Conservation (phyloP, 805 yeast species). For the Torulaspora gathmanii region DNA sequence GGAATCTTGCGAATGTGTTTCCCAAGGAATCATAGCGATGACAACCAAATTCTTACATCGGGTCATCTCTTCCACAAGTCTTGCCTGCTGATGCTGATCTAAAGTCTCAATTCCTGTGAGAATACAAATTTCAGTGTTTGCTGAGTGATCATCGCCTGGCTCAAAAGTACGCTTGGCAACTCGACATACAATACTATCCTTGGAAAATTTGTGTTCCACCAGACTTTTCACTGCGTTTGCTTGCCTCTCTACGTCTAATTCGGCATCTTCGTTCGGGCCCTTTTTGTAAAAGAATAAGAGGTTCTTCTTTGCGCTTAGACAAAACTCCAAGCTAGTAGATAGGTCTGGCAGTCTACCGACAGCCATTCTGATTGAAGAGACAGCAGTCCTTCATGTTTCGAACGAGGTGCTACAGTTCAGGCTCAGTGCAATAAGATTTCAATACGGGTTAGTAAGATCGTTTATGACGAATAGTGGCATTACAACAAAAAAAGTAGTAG, state of each 20-base stretch:
- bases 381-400: background rate
- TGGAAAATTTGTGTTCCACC: constrained; percentile 9
- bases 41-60: constrained; percentile 3
- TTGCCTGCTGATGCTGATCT: constrained; percentile 12
- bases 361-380: constrained; percentile 1
- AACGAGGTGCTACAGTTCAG: background rate
- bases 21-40: constrained; percentile 15
- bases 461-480: background rate
- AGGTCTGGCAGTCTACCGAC: constrained; percentile 18
- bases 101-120: constrained; percentile 21
- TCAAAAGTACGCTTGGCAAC: constrained; percentile 3
- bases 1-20: background rate
- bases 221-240: constrained; percentile 10
- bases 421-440: background rate
- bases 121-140: constrained; percentile 12
- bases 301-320: constrained; percentile 17
- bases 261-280: constrained; percentile 2
- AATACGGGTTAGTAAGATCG: background rate
- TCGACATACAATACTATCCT: constrained; percentile 7
- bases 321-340: constrained; percentile 19
- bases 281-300: constrained; percentile 18
- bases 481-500: background rate
- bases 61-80: constrained; percentile 14
- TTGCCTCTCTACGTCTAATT: constrained; percentile 12
- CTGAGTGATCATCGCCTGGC: background rate